A percentile compares a stretch with the other conserved stretches of the same genome.
Conservation (phyloP, 192 early-diverging fungal species). For the Entomortierella lignicola region DNA sequence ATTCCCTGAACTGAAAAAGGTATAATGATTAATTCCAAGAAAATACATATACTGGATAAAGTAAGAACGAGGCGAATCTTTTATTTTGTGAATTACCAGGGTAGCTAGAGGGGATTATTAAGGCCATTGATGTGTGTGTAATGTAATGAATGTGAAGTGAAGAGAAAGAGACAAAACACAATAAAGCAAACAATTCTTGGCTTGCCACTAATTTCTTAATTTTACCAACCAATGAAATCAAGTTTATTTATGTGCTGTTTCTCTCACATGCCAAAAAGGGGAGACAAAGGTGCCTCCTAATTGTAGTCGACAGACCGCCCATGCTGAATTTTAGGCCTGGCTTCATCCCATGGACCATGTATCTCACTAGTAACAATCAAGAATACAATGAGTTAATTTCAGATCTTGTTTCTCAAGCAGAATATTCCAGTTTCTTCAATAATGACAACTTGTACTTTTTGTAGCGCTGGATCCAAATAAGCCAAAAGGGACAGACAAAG, state of each 20-base stretch:
- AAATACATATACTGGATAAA: not conserved
- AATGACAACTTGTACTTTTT: constrained; percentile 94
- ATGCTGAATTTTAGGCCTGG: constrained; percentile 76
- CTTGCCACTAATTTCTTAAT: too few relatives aligned
- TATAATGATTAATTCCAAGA: not conserved
- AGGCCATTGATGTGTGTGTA: not conserved
- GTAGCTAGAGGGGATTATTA: constrained; percentile 44
- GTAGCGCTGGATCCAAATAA: constrained; percentile 94
- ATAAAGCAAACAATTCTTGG: too few relatives aligned
- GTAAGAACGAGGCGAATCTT: not conserved
- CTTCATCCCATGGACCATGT: constrained; percentile 98
- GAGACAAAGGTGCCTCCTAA: not conserved
- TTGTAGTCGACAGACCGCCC: constrained; percentile 47
- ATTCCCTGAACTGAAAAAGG: constrained; percentile 41
- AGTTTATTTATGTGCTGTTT: too few relatives aligned
- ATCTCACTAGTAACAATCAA: constrained; percentile 83
- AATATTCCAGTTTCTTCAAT: not conserved
- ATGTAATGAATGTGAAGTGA: too few relatives aligned
- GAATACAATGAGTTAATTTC: not conserved
- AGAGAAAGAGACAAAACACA: too few relatives aligned
- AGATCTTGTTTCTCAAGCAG: not conserved
- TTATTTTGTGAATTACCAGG: constrained; percentile 19
- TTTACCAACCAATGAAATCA: too few relatives aligned
- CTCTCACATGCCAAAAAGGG: too few relatives aligned
- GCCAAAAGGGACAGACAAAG: constrained; percentile 90